Evolutionary conservation across 805 yeast genomes (phyloP).

Genomic region (Sugiyamaella qingdaonensis): DNA sequence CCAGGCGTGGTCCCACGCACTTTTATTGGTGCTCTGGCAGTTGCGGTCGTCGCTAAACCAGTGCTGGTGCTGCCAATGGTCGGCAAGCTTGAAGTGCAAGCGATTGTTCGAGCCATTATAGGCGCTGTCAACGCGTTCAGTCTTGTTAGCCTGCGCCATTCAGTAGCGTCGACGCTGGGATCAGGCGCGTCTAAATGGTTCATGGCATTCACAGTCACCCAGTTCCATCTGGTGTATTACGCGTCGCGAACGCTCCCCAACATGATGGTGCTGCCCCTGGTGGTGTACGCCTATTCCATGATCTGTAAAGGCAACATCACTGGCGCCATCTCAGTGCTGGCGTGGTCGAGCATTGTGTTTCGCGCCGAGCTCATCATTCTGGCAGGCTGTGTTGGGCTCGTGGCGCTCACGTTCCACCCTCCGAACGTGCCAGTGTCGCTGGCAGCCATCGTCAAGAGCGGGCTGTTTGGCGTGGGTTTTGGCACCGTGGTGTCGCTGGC

Average conservation of each 20-base stretch:
- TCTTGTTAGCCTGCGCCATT: slow-evolving; percentile 48
- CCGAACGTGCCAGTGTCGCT: slow-evolving; percentile 34
- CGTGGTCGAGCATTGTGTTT: slow-evolving; percentile 63
- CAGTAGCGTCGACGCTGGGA: slow-evolving; percentile 30
- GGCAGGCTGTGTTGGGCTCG: slow-evolving; percentile 34
- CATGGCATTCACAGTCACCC: slow-evolving; percentile 53
- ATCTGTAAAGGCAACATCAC: slow-evolving; percentile 48
- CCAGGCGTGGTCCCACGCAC: slow-evolving; percentile 91
- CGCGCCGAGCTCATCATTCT: slow-evolving; percentile 62
- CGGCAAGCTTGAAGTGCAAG: slow-evolving; percentile 48
- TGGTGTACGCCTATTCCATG: slow-evolving; percentile 50
- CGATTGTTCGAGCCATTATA: slow-evolving; percentile 52
- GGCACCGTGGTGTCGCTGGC: slow-evolving; percentile 48
- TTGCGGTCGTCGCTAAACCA: slow-evolving; percentile 45
- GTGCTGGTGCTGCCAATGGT: slow-evolving; percentile 20
- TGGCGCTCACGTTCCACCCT: slow-evolving; percentile 27
- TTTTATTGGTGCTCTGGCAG: slow-evolving; percentile 62
- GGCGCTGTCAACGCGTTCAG: slow-evolving; percentile 59
- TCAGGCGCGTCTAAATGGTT: slow-evolving; percentile 44
- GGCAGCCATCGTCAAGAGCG: slow-evolving; percentile 42
- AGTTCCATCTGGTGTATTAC: slow-evolving; percentile 78
- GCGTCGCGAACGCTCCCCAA: slow-evolving; percentile 88
- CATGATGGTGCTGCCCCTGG: slow-evolving; percentile 68
- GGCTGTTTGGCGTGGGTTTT: slow-evolving; percentile 43
- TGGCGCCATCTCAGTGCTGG: slow-evolving; percentile 47